A percentile compares a stretch with the other conserved stretches of the same genome.
phyloP scores from a whole-genome alignment of 2,329 filamentous ascomycete genomes.

The Fusarium chlamydosporum region DNA sequence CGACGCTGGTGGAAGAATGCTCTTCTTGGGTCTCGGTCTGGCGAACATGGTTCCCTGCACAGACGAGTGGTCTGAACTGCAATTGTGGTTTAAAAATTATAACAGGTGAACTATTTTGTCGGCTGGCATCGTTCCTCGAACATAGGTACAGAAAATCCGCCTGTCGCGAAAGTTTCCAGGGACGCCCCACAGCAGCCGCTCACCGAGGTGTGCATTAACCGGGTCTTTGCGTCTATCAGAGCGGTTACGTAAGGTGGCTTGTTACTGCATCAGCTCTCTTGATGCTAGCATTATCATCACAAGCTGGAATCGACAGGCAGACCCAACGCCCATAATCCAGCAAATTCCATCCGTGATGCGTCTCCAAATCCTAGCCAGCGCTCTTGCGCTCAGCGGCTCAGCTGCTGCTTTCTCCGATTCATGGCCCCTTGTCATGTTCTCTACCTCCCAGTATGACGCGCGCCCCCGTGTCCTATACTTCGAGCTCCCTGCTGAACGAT shows the following conservation, averaged over 20 bases:
- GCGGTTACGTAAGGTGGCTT: slow-evolving; percentile 50
- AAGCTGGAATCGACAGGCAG: slow-evolving; percentile 49
- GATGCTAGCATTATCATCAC: slow-evolving; percentile 40
- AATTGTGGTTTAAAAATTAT: neutral
- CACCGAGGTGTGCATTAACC: slow-evolving; percentile 50
- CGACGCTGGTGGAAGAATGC: slow-evolving; percentile 68
- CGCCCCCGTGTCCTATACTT: slow-evolving; percentile 28
- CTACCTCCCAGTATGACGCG: slow-evolving; percentile 79
- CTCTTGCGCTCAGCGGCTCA: slow-evolving; percentile 69
- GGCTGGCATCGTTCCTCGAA: slow-evolving; percentile 12
- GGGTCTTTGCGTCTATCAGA: slow-evolving; percentile 40
- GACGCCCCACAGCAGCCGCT: slow-evolving; percentile 25
- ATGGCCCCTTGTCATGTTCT: slow-evolving; percentile 90
- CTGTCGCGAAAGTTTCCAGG: slow-evolving; percentile 46
- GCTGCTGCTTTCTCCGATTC: slow-evolving; percentile 85
- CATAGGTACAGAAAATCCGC: slow-evolving; percentile 36
- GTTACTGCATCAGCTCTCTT: slow-evolving; percentile 47
- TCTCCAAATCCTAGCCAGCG: slow-evolving; percentile 64
- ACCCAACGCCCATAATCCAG: slow-evolving; percentile 45
- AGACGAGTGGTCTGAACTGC: neutral
- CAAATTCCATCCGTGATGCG: slow-evolving; percentile 64
- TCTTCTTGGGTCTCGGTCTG: slow-evolving; percentile 71
- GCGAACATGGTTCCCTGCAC: slow-evolving; percentile 62
- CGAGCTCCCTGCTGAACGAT: slow-evolving; percentile 46
- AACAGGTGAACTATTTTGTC: slow-evolving; percentile 23